Base-by-base conservation (phyloP, 73 alveolate genomes). In the Durusdinium trenchii region DNA sequence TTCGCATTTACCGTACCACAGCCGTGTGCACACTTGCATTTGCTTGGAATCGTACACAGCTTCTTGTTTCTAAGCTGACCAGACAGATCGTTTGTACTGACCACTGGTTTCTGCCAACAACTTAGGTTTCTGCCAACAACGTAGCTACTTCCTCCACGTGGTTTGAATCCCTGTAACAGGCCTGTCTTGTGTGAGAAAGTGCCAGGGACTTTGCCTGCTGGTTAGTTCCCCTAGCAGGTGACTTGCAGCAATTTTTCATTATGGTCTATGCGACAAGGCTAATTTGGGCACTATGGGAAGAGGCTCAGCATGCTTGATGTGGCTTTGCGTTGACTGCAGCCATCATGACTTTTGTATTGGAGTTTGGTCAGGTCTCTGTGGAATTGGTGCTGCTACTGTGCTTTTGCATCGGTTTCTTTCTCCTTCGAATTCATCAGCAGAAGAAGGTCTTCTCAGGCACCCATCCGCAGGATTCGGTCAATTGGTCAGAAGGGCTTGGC, bases 81-180 rank as follows among this genome's bases (percentile, higher is more conserved):
- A 83, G 43, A 69, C 43, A 35, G 12, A 73, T 26, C 10, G 23
- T 73, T 7, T 32, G 50, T 57, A 50, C 75, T 14, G 64, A 40
- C 86, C 52, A 16, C 57, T 60, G n/a, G 4, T 23, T 20, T 67
- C 81, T 67, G 81, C 81, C 18, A 30, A 42, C 32, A 36, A n/a
- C 62, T 57, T 54, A 87, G 95, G 95, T 87, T 30, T 87, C 95
- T 87, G 95, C 95, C 95, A 87, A 87, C 85, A 87, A 87, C 95
- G 95, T 87, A 87, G 95, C 95, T 83, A 83, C 94, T 87, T 62
- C 95, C 76, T 87, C 47, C 54, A 60, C 76, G 85, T 75, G 85
- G 85, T 87, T 43, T 43, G 95, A 61, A 42, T 71, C 79, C 85
- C 95, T 43, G 54, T 48, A 30, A 45, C 84, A n/a, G 48, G 42